A percentile compares a stretch with the other conserved stretches of the same genome.
Conservation (phyloP, 2,329 filamentous ascomycete genomes). For the Colletotrichum sojae region DNA sequence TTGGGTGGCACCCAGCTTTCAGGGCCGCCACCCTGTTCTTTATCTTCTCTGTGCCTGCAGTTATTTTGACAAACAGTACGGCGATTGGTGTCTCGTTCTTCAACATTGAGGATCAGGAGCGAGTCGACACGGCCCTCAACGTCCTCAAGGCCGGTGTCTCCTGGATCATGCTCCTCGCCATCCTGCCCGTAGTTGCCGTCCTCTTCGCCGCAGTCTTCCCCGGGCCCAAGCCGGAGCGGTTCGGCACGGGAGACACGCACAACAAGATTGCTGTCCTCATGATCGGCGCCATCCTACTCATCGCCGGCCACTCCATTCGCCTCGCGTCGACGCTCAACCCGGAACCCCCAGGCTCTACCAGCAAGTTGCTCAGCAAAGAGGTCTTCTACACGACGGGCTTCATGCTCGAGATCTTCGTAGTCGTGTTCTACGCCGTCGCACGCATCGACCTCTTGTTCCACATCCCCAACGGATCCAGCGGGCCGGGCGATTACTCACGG, state of each 20-base stretch:
- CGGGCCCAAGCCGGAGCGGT: slow-evolving; percentile 48
- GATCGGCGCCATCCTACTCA: slow-evolving; percentile 40
- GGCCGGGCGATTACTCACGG: slow-evolving; percentile 50
- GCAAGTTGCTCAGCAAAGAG: slow-evolving; percentile 49
- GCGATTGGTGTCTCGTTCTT: slow-evolving; percentile 48
- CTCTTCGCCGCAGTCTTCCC: slow-evolving; percentile 46
- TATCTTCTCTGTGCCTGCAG: slow-evolving; percentile 46
- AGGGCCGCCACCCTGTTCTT: slow-evolving; percentile 44
- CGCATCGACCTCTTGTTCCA: slow-evolving; percentile 50
- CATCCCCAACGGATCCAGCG: slow-evolving; percentile 48
- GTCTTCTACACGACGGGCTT: slow-evolving; percentile 54
- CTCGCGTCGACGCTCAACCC: slow-evolving; percentile 45
- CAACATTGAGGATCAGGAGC: slow-evolving; percentile 40
- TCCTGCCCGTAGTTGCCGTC: slow-evolving; percentile 44
- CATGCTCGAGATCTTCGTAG: slow-evolving; percentile 49
- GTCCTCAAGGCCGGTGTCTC: slow-evolving; percentile 43
- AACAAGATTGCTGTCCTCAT: slow-evolving; percentile 49
- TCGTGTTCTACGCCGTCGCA: slow-evolving; percentile 46
- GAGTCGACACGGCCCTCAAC: slow-evolving; percentile 33
- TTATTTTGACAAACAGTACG: slow-evolving; percentile 52
- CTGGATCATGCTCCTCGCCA: slow-evolving; percentile 45
- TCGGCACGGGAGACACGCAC: slow-evolving; percentile 50
- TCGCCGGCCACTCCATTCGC: slow-evolving; percentile 43
- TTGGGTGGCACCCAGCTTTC: slow-evolving; percentile 53
- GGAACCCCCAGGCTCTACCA: slow-evolving; percentile 41